Evolutionary conservation across 2,329 filamentous ascomycete species (phyloP).

Genomic region (Aspergillus arachidicola): DNA sequence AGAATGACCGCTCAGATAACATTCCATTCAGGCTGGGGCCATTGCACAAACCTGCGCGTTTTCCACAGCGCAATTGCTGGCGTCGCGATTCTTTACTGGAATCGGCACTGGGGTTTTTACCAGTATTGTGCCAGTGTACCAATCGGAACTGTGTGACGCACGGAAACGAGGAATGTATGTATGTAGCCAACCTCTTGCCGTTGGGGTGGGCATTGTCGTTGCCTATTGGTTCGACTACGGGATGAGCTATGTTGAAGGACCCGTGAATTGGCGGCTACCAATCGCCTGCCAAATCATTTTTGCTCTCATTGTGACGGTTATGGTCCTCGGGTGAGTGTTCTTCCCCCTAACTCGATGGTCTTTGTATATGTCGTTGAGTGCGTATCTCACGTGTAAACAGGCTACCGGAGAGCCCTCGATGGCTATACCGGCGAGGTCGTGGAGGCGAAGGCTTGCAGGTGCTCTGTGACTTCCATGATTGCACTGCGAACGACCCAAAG

Average conservation of each 20-base stretch:
- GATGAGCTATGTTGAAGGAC: conserved; percentile 42
- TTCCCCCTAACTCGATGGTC: neutral
- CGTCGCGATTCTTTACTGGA: conserved; percentile 53
- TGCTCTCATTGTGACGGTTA: conserved; percentile 43
- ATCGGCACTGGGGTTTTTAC: conserved; percentile 53
- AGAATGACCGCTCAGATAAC: conserved; percentile 1
- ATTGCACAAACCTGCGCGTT: conserved; percentile 39
- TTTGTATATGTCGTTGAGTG: neutral
- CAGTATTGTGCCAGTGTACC: conserved; percentile 44
- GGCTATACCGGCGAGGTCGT: conserved; percentile 47
- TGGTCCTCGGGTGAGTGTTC: conserved; percentile 34
- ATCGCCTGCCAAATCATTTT: conserved; percentile 51
- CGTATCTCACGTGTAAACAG: conserved; percentile 18
- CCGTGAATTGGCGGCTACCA: conserved; percentile 50
- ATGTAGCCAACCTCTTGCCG: conserved; percentile 42
- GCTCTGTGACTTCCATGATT: conserved; percentile 32
- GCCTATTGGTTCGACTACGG: conserved; percentile 39
- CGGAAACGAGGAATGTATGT: conserved; percentile 48
- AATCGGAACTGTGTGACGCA: conserved; percentile 49
- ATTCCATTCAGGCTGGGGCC: conserved; percentile 33
- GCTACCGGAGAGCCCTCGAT: conserved; percentile 45
- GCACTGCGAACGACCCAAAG: conserved; percentile 23
- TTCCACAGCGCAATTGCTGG: conserved; percentile 36
- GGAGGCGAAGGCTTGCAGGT: conserved; percentile 33
- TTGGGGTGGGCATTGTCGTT: conserved; percentile 42